Conservation (phyloP, 345 rosid genomes). For the Citrus reticulata region DNA sequence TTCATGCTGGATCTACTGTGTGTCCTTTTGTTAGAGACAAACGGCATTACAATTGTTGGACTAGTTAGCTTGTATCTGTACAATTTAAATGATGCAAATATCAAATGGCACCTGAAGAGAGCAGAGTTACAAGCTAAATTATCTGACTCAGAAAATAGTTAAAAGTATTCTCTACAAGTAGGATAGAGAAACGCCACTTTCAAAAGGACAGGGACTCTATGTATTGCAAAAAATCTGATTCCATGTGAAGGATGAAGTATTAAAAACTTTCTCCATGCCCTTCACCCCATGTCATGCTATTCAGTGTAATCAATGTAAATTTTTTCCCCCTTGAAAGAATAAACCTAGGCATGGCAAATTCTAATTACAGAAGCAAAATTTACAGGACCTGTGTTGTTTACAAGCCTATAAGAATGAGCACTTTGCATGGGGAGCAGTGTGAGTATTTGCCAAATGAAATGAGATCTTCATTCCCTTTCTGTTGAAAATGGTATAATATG, state of each 20-base stretch:
- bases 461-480: background rate
- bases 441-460: background rate
- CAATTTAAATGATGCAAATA: background rate
- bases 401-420: background rate
- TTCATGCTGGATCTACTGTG: background rate
- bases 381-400: slow-evolving; percentile 6
- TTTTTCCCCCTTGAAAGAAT: background rate
- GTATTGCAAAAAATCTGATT: background rate
- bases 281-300: background rate
- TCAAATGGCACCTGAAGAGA: background rate
- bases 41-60: background rate
- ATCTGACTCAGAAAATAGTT: too few species aligned
- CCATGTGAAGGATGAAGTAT: background rate
- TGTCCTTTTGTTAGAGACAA: background rate
- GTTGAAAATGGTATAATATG: background rate
- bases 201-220: background rate
- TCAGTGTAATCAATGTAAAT: slow-evolving; percentile 4
- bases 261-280: background rate
- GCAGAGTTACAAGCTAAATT: too few species aligned
- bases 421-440: background rate
- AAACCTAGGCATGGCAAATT: slow-evolving; percentile 1
- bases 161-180: too few species aligned
- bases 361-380: slow-evolving; percentile 11
- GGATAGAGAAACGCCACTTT: background rate
- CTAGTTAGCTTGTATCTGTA: background rate